Base-by-base conservation (phyloP, 345 rosid genomes). In the Citrus sinensis region DNA sequence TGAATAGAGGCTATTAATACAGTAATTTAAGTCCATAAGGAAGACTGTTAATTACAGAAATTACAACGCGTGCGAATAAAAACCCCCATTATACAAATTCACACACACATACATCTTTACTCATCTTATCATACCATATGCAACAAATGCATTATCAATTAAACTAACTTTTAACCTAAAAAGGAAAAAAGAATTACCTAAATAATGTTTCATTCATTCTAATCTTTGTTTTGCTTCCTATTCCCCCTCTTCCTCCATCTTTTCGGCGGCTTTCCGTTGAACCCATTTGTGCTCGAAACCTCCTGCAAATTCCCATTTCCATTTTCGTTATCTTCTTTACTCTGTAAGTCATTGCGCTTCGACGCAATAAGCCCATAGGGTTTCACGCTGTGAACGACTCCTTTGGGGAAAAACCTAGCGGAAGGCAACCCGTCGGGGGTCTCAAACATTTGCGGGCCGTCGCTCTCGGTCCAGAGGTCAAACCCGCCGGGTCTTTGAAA, bases 401-500 rank as follows among this genome's bases (percentile, higher is more conserved):
- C 97, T 82, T 90, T 90, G 1, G 98, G 97, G 39, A 89, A 93
- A 80, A 93, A 90, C 87, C 97, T 86, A 9, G 97, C 97, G 6
- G 99, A 91, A 6, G 97, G 94, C 79, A 93, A 70, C 2, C 86
- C 94, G 37, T 89, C 91, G 7, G 76, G 87, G 3, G 86, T 79
- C 46, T 88, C 83, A 54, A 89, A 91, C 80, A 92, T 42, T 76
- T 89, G 92, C 6, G 97, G 94, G 1, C 98, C 92, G 66, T 96
- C 97, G 40, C 81, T 80, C 1, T 93, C 91, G 34, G 89, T 83
- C 95, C 97, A 96, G 70, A 96, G 70, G 74, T 96, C 95, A 71
- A 93, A 92, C 7, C 99, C 98, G 1, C 98, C 91, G 0, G 97
- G 97, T 76, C 80, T 89, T 88, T 94, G 97, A 81, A 96, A 96